These are phyloP conservation scores for Danielia oregonensis DNA, from an alignment of 805 yeast genomes.

Conservation along the genomic window DNA sequence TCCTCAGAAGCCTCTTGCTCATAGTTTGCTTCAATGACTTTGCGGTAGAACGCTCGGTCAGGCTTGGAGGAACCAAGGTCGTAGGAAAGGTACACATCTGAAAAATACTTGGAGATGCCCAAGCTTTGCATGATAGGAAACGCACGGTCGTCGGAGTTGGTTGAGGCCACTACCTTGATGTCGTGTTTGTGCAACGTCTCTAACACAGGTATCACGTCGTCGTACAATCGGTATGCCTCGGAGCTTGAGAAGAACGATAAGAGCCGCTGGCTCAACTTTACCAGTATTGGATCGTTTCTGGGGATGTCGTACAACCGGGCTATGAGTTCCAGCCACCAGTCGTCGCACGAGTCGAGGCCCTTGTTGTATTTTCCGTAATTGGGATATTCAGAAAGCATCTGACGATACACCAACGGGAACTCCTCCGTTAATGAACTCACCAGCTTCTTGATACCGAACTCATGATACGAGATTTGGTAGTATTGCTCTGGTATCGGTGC, in stretches of 20 bases:
- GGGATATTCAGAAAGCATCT: conserved; percentile 43
- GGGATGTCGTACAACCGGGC: conserved; percentile 39
- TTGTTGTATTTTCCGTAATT: conserved; percentile 53
- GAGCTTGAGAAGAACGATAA: conserved; percentile 45
- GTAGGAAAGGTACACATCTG: conserved; percentile 50
- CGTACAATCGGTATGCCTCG: conserved; percentile 50
- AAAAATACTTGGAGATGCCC: conserved; percentile 40
- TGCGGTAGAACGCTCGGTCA: conserved; percentile 35
- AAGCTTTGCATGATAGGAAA: conserved; percentile 43
- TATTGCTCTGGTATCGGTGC: conserved; percentile 54
- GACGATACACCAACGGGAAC: conserved; percentile 31
- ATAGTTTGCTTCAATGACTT: conserved; percentile 1
- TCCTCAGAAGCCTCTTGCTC: conserved; percentile 1
- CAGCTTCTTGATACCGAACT: conserved; percentile 39
- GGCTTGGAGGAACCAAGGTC: conserved; percentile 57
- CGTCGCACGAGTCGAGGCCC: conserved; percentile 20
- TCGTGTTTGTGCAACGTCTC: conserved; percentile 25
- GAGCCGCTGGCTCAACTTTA: conserved; percentile 42
- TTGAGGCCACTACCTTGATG: conserved; percentile 42
- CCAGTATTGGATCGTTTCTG: conserved; percentile 18
- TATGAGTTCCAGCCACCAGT: conserved; percentile 62
- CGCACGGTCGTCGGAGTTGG: conserved; percentile 64
- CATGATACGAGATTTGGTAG: conserved; percentile 38
- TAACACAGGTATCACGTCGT: conserved; percentile 51
- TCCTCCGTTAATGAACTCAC: conserved; percentile 21